Evolutionary conservation across 768 basidiomycete species (phyloP).

Genomic region (Podaxis sp.): DNA sequence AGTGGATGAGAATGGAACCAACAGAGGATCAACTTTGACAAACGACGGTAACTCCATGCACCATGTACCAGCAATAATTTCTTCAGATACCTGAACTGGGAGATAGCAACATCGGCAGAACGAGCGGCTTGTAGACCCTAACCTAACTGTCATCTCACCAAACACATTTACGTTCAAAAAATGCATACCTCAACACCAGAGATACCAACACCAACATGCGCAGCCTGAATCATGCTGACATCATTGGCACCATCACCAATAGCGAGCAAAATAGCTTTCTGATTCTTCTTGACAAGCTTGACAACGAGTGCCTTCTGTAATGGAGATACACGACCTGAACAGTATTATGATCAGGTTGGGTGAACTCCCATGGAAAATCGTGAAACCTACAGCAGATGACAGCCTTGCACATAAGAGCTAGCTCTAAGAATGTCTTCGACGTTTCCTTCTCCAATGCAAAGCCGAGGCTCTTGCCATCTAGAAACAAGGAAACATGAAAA

Average conservation of each 20-base stretch:
- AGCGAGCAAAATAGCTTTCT: constrained; percentile 88
- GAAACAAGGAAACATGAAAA: constrained; percentile 10
- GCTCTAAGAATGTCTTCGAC: constrained; percentile 85
- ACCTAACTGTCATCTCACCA: not conserved
- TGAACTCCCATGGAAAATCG: not conserved
- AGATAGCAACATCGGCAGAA: constrained; percentile 96
- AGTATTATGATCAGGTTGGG: not conserved
- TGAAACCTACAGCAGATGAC: constrained; percentile 86
- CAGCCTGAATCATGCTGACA: constrained; percentile 99
- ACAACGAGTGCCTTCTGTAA: constrained; percentile 97
- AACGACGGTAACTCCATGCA: constrained; percentile 94
- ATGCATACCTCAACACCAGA: constrained; percentile 84
- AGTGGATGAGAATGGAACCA: constrained; percentile 25
- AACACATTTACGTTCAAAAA: not conserved
- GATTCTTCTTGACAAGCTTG: constrained; percentile 98
- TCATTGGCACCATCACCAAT: constrained; percentile 99
- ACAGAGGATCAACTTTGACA: constrained; percentile 97
- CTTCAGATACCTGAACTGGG: constrained; percentile 93
- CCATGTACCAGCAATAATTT: constrained; percentile 96
- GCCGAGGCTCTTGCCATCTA: constrained; percentile 92
- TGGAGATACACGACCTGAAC: constrained; percentile 89
- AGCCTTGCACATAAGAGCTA: constrained; percentile 97
- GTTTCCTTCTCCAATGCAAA: constrained; percentile 93
- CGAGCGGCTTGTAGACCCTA: constrained; percentile 97
- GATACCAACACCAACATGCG: constrained; percentile 96